These are phyloP conservation scores for Solanum etuberosum DNA, from an alignment of 257 asterid species.

Conservation along the genomic window DNA sequence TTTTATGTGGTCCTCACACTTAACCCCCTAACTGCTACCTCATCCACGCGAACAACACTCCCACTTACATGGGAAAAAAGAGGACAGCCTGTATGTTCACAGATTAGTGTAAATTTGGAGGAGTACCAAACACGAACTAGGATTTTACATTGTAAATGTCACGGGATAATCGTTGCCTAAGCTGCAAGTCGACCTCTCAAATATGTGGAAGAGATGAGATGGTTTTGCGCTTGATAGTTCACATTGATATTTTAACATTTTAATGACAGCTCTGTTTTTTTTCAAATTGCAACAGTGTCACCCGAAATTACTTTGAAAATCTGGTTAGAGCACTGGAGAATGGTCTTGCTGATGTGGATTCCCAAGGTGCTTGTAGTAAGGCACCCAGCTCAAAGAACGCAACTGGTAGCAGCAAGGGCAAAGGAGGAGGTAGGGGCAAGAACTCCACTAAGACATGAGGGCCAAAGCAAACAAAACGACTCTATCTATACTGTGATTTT, in stretches of 20 bases:
- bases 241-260: background rate
- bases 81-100: background rate
- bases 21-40: background rate
- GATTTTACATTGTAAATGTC: background rate
- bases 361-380: slow-evolving; percentile 43
- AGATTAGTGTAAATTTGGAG: background rate
- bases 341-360: slow-evolving; percentile 85
- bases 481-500: background rate
- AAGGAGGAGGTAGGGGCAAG: slow-evolving; percentile 51
- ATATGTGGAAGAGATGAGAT: background rate
- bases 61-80: background rate
- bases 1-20: background rate
- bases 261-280: background rate
- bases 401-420: slow-evolving; percentile 62
- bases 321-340: slow-evolving; percentile 86
- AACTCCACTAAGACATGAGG: slow-evolving; percentile 34
- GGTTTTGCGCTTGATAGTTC: background rate
- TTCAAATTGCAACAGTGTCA: slow-evolving; percentile 52
- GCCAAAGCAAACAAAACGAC: slow-evolving; percentile 42
- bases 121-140: background rate
- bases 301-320: slow-evolving; percentile 83
- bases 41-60: too few species aligned
- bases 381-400: slow-evolving; percentile 31
- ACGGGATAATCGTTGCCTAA: background rate
- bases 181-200: background rate